A percentile compares a stretch with the other conserved stretches of the same genome.
phyloP scores from a whole-genome alignment of 306 rosid genomes.

The Rosa rugosa region DNA sequence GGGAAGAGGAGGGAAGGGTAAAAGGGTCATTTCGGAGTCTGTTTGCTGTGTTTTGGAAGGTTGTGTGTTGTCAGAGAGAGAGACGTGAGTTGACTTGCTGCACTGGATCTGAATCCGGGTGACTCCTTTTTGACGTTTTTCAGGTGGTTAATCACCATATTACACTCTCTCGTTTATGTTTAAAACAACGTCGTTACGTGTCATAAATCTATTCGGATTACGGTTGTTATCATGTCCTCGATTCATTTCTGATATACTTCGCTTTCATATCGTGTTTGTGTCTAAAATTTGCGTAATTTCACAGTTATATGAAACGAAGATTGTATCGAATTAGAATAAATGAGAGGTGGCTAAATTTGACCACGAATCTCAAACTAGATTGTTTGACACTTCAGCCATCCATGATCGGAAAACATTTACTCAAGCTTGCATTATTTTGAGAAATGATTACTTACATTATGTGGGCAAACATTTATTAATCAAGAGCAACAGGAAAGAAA shows the following conservation, averaged over 20 bases:
- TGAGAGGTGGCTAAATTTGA: background rate
- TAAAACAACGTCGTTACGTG: background rate
- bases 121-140: background rate
- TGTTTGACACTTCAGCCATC: background rate
- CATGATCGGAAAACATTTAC: background rate
- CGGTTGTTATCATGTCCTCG: too few species aligned
- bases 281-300: too few species aligned
- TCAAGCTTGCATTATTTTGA: background rate
- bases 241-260: too few species aligned
- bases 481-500: background rate
- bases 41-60: conserved; percentile 19
- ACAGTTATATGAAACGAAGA: background rate
- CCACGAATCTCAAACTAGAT: background rate
- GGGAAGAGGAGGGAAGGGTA: conserved; percentile 40
- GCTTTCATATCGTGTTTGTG: too few species aligned
- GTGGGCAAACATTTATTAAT: background rate
- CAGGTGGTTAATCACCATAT: background rate
- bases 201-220: too few species aligned
- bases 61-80: conserved; percentile 5
- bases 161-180: too few species aligned
- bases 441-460: background rate
- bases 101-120: conserved; percentile 28
- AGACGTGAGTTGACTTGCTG: conserved; percentile 45
- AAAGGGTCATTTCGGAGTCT: conserved; percentile 38
- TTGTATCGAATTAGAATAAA: background rate